phyloP scores from a whole-genome alignment of 2,329 filamentous ascomycete species.

The Cadophora malorum region DNA sequence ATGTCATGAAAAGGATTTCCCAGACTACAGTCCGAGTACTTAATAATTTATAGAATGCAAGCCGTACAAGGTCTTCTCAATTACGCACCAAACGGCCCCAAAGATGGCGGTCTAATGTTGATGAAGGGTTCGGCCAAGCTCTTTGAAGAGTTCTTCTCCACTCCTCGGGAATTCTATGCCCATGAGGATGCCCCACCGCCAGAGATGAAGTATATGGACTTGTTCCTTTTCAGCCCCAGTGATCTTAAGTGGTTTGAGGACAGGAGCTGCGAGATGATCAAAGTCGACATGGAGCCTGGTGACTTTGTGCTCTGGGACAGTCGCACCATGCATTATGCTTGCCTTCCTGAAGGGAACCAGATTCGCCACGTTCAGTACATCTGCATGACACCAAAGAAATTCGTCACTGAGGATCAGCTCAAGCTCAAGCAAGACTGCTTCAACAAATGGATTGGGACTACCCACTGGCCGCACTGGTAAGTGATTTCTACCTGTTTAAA shows the following conservation, averaged over 20 bases:
- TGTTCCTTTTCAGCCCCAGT: conserved; percentile 35
- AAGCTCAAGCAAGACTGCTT: conserved; percentile 23
- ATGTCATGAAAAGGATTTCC: neutral
- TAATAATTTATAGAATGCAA: conserved; percentile 41
- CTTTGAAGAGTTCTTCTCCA: conserved; percentile 41
- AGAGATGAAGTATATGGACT: conserved; percentile 18
- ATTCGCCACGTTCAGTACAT: conserved; percentile 22
- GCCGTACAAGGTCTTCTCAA: conserved; percentile 55
- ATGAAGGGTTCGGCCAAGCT: conserved; percentile 43
- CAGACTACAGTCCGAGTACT: too few relatives aligned
- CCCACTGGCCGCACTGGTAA: conserved; percentile 22
- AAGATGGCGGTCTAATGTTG: conserved; percentile 46
- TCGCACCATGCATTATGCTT: conserved; percentile 89
- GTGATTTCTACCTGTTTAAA: too few relatives aligned
- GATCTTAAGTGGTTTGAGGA: conserved; percentile 51
- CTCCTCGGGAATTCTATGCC: conserved; percentile 7
- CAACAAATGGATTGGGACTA: conserved; percentile 21
- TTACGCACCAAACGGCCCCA: conserved; percentile 42
- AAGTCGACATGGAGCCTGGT: conserved; percentile 50
- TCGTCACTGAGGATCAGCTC: conserved; percentile 19
- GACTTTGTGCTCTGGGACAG: conserved; percentile 90
- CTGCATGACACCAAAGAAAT: conserved; percentile 23
- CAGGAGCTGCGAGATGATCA: conserved; percentile 48
- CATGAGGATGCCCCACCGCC: conserved; percentile 8
- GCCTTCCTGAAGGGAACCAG: conserved; percentile 45